Percentiles rank a stretch among this genome's conserved stretches.
Conservation (phyloP, 75 land plant genomes). For the Chamaecyparis obtusa region DNA sequence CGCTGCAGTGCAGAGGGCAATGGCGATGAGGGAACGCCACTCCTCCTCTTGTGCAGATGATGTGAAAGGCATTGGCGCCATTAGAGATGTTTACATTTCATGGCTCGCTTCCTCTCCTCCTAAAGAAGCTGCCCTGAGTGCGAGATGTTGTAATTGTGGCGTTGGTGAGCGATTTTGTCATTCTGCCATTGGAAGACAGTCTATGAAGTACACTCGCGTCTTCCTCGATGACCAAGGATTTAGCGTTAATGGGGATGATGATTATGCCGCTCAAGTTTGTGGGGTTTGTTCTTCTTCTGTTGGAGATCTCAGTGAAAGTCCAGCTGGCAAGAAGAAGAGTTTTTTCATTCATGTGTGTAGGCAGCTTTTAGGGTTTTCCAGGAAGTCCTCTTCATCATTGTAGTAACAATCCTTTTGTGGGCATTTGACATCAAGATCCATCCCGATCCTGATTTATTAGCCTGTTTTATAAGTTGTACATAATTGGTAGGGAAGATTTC, state of each 20-base stretch:
- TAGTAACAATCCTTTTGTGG: background rate
- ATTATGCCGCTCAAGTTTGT: background rate
- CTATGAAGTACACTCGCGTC: background rate
- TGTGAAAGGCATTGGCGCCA: background rate
- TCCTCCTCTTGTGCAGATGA: background rate
- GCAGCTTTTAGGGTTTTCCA: background rate
- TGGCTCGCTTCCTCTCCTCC: background rate
- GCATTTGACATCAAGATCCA: too few species aligned
- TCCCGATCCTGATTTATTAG: too few species aligned
- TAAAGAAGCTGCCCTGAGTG: background rate
- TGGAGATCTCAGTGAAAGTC: background rate
- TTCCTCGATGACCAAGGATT: background rate
- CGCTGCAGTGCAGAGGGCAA: constrained; percentile 9
- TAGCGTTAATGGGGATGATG: background rate
- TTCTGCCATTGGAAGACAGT: background rate
- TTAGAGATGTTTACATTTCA: background rate
- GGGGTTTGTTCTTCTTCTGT: background rate
- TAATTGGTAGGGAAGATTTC: too few species aligned
- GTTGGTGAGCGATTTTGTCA: background rate
- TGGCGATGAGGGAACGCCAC: constrained; percentile 9
- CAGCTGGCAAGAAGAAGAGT: background rate
- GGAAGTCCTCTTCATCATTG: background rate
- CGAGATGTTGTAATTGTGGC: background rate
- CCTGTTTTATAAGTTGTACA: too few species aligned
- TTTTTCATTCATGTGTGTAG: background rate